Evolutionary conservation across 768 basidiomycete species (phyloP).

Genomic region (Tremella yokohamensis): DNA sequence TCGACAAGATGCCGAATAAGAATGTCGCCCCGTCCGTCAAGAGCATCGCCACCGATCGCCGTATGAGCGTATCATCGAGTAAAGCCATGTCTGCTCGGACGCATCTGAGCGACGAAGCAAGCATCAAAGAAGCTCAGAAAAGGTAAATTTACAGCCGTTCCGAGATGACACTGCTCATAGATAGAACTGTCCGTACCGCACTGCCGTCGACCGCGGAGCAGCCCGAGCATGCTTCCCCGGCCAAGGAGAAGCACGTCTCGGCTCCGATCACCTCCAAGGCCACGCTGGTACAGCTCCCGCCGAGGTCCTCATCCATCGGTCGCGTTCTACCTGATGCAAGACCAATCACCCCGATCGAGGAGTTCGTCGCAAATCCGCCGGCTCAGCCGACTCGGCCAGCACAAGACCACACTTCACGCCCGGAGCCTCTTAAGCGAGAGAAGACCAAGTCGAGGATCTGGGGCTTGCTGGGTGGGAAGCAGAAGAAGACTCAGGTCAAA

Average conservation of each 20-base stretch:
- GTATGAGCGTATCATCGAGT: constrained; percentile 24
- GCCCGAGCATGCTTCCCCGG: background rate
- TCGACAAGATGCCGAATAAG: constrained; percentile 22
- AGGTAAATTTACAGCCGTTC: constrained; percentile 11
- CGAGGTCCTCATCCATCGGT: constrained; percentile 33
- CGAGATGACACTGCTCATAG: constrained; percentile 2
- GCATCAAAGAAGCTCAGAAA: constrained; percentile 13
- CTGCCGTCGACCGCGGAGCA: constrained; percentile 4
- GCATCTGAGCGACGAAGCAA: constrained; percentile 15
- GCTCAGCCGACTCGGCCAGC: background rate
- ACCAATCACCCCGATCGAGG: background rate
- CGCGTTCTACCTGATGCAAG: background rate
- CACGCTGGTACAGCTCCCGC: constrained; percentile 23
- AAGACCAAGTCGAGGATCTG: constrained; percentile 42
- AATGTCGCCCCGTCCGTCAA: constrained; percentile 21
- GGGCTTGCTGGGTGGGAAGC: constrained; percentile 32
- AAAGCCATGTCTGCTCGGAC: constrained; percentile 36
- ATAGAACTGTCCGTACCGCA: constrained; percentile 11
- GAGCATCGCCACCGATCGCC: constrained; percentile 20
- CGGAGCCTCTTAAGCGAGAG: constrained; percentile 28
- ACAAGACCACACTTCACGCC: background rate
- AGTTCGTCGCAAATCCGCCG: too few relatives aligned
- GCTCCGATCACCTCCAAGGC: constrained; percentile 4
- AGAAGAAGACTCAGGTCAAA: constrained; percentile 19
- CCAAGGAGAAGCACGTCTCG: constrained; percentile 8